Conservation (phyloP, 108 stramenopile genomes). For the Nannochloropsis oceanica region DNA sequence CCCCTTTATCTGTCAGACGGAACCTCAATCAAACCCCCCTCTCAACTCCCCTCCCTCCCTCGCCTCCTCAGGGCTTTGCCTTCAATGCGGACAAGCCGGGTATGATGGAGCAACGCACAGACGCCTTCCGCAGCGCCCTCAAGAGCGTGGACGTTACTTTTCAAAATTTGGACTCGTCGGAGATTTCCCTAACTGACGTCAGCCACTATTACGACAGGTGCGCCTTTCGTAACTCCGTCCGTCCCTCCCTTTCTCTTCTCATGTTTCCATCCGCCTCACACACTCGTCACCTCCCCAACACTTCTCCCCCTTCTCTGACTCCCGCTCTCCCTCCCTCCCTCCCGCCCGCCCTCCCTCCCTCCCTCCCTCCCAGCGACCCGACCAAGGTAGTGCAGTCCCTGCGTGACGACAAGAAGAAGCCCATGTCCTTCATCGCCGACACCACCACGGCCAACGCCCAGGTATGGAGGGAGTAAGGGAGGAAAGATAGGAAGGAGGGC, state of each 20-base stretch:
- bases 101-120: conserved; percentile 86
- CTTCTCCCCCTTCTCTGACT: no score
- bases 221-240: background rate
- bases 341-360: no score
- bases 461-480: background rate
- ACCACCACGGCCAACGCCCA: conserved; percentile 88
- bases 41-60: background rate
- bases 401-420: conserved; percentile 88
- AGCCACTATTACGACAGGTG: conserved; percentile 86
- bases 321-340: no score
- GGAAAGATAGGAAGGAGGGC: no score
- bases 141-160: conserved; percentile 88
- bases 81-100: conserved; percentile 79
- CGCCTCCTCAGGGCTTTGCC: background rate
- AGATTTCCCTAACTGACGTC: conserved; percentile 89
- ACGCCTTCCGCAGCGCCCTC: conserved; percentile 81
- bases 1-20: background rate
- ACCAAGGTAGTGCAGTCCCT: conserved; percentile 90
- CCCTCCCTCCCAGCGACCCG: conserved; percentile 68
- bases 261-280: no score
- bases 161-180: conserved; percentile 88
- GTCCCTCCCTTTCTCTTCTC: background rate
- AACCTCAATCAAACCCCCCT: background rate
- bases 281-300: no score
- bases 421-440: conserved; percentile 86